These are phyloP conservation scores for Durotheca rogersii DNA, from an alignment of 495 filamentous ascomycete genomes.

Conservation along the genomic window DNA sequence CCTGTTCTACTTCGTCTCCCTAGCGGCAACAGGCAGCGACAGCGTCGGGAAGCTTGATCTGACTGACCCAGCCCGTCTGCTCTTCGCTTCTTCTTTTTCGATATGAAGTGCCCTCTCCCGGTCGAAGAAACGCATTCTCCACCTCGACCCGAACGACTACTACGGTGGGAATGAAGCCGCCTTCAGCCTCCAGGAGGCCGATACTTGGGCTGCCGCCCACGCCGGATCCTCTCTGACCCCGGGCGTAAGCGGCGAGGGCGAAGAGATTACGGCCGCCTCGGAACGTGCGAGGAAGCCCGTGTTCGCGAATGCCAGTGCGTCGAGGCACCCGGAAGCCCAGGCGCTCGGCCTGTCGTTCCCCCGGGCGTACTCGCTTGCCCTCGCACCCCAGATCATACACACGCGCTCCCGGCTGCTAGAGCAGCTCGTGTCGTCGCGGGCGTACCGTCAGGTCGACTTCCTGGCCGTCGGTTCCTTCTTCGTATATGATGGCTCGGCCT, in stretches of 20 bases:
- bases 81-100: too few relatives aligned
- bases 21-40: too few relatives aligned
- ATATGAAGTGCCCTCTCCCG: constrained; percentile 85
- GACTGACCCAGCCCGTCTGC: constrained; percentile 62
- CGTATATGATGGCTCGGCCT: constrained; percentile 57
- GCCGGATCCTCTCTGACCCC: constrained; percentile 3
- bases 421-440: constrained; percentile 79
- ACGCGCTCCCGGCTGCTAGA: constrained; percentile 73
- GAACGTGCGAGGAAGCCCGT: constrained; percentile 1
- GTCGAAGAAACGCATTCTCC: constrained; percentile 86
- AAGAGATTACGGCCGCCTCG: background rate
- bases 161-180: constrained; percentile 88
- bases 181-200: constrained; percentile 79
- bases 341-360: constrained; percentile 57
- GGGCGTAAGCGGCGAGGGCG: background rate
- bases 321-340: constrained; percentile 31
- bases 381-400: constrained; percentile 87
- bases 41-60: constrained; percentile 45
- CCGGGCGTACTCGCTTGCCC: constrained; percentile 76
- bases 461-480: constrained; percentile 93
- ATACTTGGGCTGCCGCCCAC: constrained; percentile 62
- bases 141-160: constrained; percentile 82
- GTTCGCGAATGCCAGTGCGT: constrained; percentile 30
- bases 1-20: too few relatives aligned
- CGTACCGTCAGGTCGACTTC: constrained; percentile 88